These are phyloP conservation scores for Globisporangium barbulae DNA, from an alignment of 352 stramenopile genomes.

Conservation along the genomic window DNA sequence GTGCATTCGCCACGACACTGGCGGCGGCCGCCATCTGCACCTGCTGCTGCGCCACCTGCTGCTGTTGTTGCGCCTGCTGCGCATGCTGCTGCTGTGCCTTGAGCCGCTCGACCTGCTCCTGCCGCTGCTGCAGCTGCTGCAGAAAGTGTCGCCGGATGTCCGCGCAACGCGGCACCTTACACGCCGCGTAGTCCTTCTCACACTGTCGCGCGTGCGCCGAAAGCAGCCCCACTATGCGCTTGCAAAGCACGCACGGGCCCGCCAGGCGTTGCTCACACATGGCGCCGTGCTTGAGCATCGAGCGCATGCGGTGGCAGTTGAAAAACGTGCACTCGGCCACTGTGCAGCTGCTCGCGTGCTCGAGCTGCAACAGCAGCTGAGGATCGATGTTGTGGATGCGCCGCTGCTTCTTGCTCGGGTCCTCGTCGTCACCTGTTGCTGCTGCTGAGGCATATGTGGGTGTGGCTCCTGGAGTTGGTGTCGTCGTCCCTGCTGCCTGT, in stretches of 20 bases:
- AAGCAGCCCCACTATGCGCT: constrained; percentile 81
- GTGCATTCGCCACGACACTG: not conserved
- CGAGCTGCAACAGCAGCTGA: constrained; percentile 79
- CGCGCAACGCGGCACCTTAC: constrained; percentile 81
- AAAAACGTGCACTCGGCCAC: constrained; percentile 73
- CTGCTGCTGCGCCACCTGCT: constrained; percentile 8
- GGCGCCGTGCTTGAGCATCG: constrained; percentile 88
- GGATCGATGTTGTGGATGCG: constrained; percentile 88
- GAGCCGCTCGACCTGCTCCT: constrained; percentile 52
- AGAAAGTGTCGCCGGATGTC: constrained; percentile 85
- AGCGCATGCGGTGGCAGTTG: constrained; percentile 85
- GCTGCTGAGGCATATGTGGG: constrained; percentile 2
- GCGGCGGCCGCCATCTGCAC: constrained; percentile 4
- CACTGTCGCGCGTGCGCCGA: constrained; percentile 81
- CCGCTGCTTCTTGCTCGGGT: constrained; percentile 90
- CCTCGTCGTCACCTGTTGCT: constrained; percentile 36
- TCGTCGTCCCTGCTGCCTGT: not conserved
- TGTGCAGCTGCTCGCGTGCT: constrained; percentile 78
- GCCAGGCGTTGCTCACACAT: constrained; percentile 81
- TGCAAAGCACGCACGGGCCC: constrained; percentile 81
- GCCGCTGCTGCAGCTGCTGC: constrained; percentile 71
- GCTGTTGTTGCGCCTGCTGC: constrained; percentile 22
- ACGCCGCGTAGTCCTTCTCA: constrained; percentile 69
- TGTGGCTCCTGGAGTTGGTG: not conserved
- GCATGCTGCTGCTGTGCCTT: constrained; percentile 34